A percentile compares a stretch with the other conserved stretches of the same genome.
These are phyloP conservation scores for Aspergillus caelatus DNA, from an alignment of 2,329 filamentous ascomycete species.

Conservation along the genomic window DNA sequence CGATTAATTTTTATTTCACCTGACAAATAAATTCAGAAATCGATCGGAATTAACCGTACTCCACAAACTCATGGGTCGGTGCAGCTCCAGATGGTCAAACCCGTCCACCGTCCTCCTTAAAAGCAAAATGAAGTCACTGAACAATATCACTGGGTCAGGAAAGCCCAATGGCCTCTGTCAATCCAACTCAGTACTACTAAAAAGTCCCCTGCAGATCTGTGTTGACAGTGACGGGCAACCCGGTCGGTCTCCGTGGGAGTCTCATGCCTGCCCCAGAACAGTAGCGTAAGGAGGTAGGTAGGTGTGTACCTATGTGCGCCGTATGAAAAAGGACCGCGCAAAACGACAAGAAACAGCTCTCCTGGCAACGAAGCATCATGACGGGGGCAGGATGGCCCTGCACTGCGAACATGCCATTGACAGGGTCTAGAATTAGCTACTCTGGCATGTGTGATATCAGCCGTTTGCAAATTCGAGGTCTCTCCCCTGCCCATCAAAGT, in stretches of 20 bases:
- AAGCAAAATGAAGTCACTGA: constrained; percentile 24
- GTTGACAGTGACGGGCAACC: not conserved
- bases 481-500: not conserved
- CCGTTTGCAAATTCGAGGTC: not conserved
- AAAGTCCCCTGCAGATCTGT: constrained; percentile 18
- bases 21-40: constrained; percentile 7
- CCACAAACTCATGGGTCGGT: constrained; percentile 17
- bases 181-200: constrained; percentile 4
- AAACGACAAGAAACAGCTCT: not conserved
- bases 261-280: not conserved
- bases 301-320: not conserved
- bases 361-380: not conserved
- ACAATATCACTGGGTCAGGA: constrained; percentile 14
- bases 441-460: not conserved
- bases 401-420: not conserved
- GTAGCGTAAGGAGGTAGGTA: not conserved
- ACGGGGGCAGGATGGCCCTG: not conserved
- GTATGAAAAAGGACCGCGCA: not conserved
- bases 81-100: constrained; percentile 16
- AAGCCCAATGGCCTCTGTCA: constrained; percentile 11
- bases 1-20: not conserved
- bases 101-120: constrained; percentile 9
- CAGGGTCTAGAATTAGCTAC: constrained; percentile 1
- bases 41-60: constrained; percentile 19
- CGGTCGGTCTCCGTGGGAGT: not conserved